Base-by-base conservation (phyloP, 176 grass and related monocot species). In the Metroxylon sagu region DNA sequence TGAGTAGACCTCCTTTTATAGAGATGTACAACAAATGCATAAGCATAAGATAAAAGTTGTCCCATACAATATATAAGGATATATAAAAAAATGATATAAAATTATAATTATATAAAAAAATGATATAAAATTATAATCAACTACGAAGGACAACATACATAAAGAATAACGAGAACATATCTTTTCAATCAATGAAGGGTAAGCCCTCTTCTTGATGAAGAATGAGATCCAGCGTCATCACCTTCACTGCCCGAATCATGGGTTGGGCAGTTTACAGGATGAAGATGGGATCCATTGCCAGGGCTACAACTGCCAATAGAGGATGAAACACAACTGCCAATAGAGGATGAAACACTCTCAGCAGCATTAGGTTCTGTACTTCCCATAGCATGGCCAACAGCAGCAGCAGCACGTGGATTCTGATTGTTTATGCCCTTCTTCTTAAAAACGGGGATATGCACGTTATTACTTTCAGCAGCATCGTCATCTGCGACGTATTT, bases 221-320 rank as follows among this genome's bases (percentile, higher is more conserved):
- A 63, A 52, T 48, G 54, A 18, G 78, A 67, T 57, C 29, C 64
- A 30, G 21, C 57, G 67, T 54, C 74, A 57, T 71, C n/a, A 23
- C 21, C 21, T 23, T 23, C 21, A 23, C 21, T 23, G 21, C 21
- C 21, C 21, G 21, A 23, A 23, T 23, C 61, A 18, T 65, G 51
- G 56, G 48, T 29, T 56, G 35, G 62, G 57, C 67, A 64, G 56
- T 49, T 39, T 5, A 56, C 15, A 62, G 28, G 21, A 78, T 65
- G 29, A 23, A 65, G 18, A 25, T 16, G 61, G 15, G 61, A 15
- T 35, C 61, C 39, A 54, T 39, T 18, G 27, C 64, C 52, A 58
- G 74, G 65, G 51, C 74, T 76, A 76, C 74, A 76, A 57, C 74
- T 76, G 68, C 74, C 61, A 57, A 49, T 48, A 12, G 76, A 80